phyloP scores from a whole-genome alignment of 2,329 filamentous ascomycete species.

The Alternaria burnsii region DNA sequence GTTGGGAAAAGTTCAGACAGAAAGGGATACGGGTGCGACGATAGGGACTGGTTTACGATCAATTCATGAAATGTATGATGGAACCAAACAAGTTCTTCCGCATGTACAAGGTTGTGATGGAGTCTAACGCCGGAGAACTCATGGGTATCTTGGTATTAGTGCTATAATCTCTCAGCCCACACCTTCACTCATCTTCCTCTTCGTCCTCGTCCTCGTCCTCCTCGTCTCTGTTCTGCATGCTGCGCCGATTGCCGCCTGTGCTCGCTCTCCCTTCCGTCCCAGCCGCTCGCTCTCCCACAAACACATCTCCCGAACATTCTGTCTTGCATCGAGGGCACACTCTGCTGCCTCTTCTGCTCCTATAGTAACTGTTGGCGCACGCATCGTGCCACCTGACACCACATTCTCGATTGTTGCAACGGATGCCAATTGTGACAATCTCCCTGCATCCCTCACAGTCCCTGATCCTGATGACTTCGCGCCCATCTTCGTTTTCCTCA shows the following conservation, averaged over 20 bases:
- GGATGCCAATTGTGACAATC: constrained; percentile 74
- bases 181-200: constrained; percentile 14
- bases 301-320: constrained; percentile 61
- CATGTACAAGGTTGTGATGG: not conserved
- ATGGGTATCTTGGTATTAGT: constrained; percentile 8
- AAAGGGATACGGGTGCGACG: not conserved
- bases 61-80: not conserved
- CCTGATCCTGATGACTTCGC: constrained; percentile 72
- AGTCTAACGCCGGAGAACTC: not conserved
- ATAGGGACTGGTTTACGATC: constrained; percentile 1
- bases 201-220: constrained; percentile 11
- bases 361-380: constrained; percentile 47
- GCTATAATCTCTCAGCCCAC: not conserved
- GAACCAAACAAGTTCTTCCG: not conserved
- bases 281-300: constrained; percentile 46
- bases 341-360: constrained; percentile 21
- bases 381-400: constrained; percentile 45
- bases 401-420: constrained; percentile 42
- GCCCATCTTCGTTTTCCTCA: constrained; percentile 59
- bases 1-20: constrained; percentile 6
- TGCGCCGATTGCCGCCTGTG: constrained; percentile 13
- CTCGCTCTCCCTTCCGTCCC: constrained; percentile 18
- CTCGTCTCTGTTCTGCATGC: constrained; percentile 1
- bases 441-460: constrained; percentile 88
- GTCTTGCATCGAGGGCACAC: constrained; percentile 46